These are phyloP conservation scores for Aspergillus cejpii DNA, from an alignment of 2,329 filamentous ascomycete species.

Conservation along the genomic window DNA sequence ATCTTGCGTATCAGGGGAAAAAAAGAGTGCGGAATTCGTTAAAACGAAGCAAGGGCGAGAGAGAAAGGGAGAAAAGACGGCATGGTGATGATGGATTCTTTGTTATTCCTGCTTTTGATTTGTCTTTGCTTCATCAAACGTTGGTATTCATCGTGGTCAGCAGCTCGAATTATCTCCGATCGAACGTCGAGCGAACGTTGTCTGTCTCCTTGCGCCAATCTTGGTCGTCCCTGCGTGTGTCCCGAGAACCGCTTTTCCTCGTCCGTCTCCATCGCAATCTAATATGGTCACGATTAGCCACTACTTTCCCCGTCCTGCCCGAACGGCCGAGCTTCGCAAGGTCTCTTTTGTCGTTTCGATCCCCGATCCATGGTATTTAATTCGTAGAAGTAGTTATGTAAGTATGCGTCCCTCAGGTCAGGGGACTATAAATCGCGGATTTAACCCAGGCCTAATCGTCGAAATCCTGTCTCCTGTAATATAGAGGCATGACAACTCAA, in stretches of 20 bases:
- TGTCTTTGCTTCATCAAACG: slow-evolving; percentile 1
- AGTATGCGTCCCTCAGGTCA: background rate
- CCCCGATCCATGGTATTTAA: slow-evolving; percentile 3
- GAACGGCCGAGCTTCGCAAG: slow-evolving; percentile 12
- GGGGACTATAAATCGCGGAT: background rate
- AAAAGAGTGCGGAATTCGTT: too few relatives aligned
- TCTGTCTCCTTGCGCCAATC: slow-evolving; percentile 14
- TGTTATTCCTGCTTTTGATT: slow-evolving; percentile 4
- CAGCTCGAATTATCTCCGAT: slow-evolving; percentile 24
- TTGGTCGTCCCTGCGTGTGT: slow-evolving; percentile 20
- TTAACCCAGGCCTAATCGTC: background rate
- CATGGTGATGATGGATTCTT: slow-evolving; percentile 9
- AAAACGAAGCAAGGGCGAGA: background rate
- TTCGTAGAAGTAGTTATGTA: slow-evolving; percentile 4
- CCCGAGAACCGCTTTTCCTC: slow-evolving; percentile 21
- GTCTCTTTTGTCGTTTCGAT: slow-evolving; percentile 5
- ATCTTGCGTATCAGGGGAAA: too few relatives aligned
- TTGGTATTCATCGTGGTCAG: slow-evolving; percentile 27
- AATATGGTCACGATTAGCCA: slow-evolving; percentile 20
- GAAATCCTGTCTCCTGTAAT: too few relatives aligned
- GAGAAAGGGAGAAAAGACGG: background rate
- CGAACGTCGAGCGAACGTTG: slow-evolving; percentile 23
- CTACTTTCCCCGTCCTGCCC: slow-evolving; percentile 13
- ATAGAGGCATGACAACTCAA: too few relatives aligned
- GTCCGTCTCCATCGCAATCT: slow-evolving; percentile 20